A percentile compares a stretch with the other conserved stretches of the same genome.
These are phyloP conservation scores for Claviceps arundinis DNA, from an alignment of 2,329 filamentous ascomycete species.

Conservation along the genomic window DNA sequence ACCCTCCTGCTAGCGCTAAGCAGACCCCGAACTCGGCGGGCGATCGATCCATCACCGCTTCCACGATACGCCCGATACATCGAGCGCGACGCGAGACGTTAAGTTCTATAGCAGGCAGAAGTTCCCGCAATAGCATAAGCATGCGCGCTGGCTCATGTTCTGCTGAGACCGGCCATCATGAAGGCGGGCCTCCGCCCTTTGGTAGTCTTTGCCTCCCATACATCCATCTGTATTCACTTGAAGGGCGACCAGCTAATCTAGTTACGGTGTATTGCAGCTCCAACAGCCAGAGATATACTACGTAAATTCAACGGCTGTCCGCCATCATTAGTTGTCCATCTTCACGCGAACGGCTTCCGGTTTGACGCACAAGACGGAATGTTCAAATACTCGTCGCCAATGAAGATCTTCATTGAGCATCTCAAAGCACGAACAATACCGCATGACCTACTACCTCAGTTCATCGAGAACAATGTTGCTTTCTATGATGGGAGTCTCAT, in stretches of 20 bases:
- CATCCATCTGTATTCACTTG: background rate
- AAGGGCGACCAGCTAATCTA: background rate
- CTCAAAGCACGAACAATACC: slow-evolving; percentile 65
- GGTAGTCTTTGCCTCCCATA: slow-evolving; percentile 21
- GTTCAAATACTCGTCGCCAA: slow-evolving; percentile 84
- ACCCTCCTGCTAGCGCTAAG: slow-evolving; percentile 33
- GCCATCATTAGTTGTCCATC: slow-evolving; percentile 75
- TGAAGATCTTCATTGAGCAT: slow-evolving; percentile 70
- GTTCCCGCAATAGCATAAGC: slow-evolving; percentile 37
- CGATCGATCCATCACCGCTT: slow-evolving; percentile 25
- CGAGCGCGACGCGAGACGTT: slow-evolving; percentile 45
- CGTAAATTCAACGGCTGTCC: slow-evolving; percentile 61
- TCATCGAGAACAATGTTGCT: slow-evolving; percentile 55
- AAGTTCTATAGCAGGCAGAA: slow-evolving; percentile 29
- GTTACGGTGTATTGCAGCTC: slow-evolving; percentile 34
- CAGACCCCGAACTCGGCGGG: slow-evolving; percentile 21
- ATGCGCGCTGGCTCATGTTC: slow-evolving; percentile 34
- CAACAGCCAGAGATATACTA: slow-evolving; percentile 66
- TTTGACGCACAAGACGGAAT: slow-evolving; percentile 92
- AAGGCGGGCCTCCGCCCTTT: slow-evolving; percentile 37
- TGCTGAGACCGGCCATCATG: slow-evolving; percentile 26
- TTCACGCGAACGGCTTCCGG: slow-evolving; percentile 74
- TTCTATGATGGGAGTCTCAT: slow-evolving; percentile 96
- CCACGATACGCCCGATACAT: slow-evolving; percentile 36
- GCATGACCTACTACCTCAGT: slow-evolving; percentile 73